Evolutionary conservation across 345 rosid species (phyloP).

Genomic region (Pugionium cornutum): DNA sequence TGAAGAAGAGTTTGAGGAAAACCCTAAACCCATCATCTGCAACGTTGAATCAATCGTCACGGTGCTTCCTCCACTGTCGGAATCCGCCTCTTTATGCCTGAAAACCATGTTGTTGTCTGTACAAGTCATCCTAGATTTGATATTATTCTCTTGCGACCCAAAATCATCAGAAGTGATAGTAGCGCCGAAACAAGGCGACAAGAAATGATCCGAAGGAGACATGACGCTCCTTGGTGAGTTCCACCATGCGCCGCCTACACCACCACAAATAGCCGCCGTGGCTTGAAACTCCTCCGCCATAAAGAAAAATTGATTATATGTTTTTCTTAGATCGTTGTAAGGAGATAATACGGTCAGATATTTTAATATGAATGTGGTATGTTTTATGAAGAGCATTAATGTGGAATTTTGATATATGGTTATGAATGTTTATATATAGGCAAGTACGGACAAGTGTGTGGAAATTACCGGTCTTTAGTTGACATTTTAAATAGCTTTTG

Average conservation of each 20-base stretch:
- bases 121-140: constrained; percentile 36
- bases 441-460: constrained; percentile 44
- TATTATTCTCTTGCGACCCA: constrained; percentile 28
- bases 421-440: constrained; percentile 34
- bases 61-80: constrained; percentile 46
- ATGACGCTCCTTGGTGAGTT: constrained; percentile 41
- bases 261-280: constrained; percentile 36
- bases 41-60: constrained; percentile 42
- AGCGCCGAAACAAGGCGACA: constrained; percentile 41
- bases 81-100: constrained; percentile 42
- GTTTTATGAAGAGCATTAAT: constrained; percentile 23
- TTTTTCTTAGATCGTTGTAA: constrained; percentile 2
- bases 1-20: constrained; percentile 38
- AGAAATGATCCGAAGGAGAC: constrained; percentile 37
- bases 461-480: constrained; percentile 44
- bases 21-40: constrained; percentile 44
- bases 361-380: constrained; percentile 19
- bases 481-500: constrained; percentile 34
- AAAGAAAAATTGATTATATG: constrained; percentile 8
- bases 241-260: constrained; percentile 40
- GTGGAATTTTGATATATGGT: constrained; percentile 27
- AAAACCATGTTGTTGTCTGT: constrained; percentile 37
- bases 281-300: constrained; percentile 44
- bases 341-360: constrained; percentile 11
- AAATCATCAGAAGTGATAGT: constrained; percentile 32